These are phyloP conservation scores for Metschnikowia lunata DNA, from an alignment of 805 yeast genomes.

Conservation along the genomic window DNA sequence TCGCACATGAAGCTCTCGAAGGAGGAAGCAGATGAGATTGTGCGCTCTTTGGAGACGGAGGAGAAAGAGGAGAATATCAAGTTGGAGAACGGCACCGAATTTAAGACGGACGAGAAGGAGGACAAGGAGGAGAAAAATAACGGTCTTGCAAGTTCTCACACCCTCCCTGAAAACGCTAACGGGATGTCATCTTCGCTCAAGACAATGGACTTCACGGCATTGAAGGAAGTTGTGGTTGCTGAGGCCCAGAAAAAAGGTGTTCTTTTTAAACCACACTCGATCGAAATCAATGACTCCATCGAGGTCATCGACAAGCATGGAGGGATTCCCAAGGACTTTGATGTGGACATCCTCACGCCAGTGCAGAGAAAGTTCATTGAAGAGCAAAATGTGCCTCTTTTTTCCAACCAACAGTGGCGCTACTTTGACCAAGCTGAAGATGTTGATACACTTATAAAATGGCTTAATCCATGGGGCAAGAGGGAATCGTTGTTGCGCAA, in stretches of 20 bases:
- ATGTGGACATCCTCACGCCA: conserved; percentile 24
- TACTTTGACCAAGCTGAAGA: conserved; percentile 61
- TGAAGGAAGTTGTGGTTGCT: conserved; percentile 23
- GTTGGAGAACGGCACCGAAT: too few relatives aligned
- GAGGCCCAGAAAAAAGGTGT: conserved; percentile 29
- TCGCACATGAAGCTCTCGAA: conserved; percentile 18
- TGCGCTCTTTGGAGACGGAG: conserved; percentile 1
- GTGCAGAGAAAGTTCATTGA: conserved; percentile 62
- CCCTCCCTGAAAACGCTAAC: not conserved
- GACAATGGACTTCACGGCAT: conserved; percentile 22
- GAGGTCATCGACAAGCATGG: conserved; percentile 12
- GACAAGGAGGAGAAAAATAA: not conserved
- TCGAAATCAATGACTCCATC: conserved; percentile 7
- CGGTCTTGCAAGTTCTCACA: not conserved
- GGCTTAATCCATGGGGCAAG: conserved; percentile 73
- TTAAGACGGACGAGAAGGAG: not conserved
- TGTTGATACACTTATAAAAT: conserved; percentile 49
- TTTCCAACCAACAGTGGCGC: conserved; percentile 61
- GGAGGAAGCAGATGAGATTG: conserved; percentile 15
- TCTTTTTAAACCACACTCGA: conserved; percentile 21
- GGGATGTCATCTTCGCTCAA: not conserved
- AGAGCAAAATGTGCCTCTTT: conserved; percentile 56
- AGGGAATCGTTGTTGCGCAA: conserved; percentile 65
- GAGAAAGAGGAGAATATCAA: not conserved
- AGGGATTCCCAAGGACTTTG: conserved; percentile 12